Evolutionary conservation across 371 early-diverging fungal genomes (phyloP).

Genomic region (Chytridiales sp.): DNA sequence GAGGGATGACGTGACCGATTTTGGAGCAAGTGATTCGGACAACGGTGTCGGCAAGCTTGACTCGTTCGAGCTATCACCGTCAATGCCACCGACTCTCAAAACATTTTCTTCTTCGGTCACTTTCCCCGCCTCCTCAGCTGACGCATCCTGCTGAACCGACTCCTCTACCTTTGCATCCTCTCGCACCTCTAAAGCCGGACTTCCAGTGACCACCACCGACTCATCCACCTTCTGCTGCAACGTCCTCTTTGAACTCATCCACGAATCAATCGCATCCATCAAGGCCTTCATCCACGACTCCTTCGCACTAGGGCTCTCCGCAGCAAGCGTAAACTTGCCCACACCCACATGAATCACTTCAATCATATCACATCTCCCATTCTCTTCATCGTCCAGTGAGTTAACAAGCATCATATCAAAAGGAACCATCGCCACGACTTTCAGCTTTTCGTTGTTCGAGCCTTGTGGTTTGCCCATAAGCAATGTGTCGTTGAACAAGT

Average conservation of each 20-base stretch:
- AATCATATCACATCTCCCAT: conserved; percentile 24
- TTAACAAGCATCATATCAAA: conserved; percentile 48
- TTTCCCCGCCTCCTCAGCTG: background rate
- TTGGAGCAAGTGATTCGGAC: no score
- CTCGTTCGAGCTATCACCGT: no score
- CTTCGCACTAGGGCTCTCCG: conserved; percentile 22
- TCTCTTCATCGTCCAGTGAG: conserved; percentile 24
- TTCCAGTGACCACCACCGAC: background rate
- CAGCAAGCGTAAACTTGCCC: conserved; percentile 27
- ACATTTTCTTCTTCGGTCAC: background rate
- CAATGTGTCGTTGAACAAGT: conserved; percentile 53
- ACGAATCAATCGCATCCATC: conserved; percentile 33
- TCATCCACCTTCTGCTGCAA: background rate
- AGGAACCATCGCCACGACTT: conserved; percentile 45
- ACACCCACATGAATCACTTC: conserved; percentile 41
- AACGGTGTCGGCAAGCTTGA: no score
- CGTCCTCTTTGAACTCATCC: conserved; percentile 25
- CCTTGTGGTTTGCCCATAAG: conserved; percentile 39
- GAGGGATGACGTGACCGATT: no score
- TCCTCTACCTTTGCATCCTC: background rate
- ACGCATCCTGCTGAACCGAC: background rate
- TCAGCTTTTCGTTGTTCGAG: conserved; percentile 37
- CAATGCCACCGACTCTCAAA: background rate
- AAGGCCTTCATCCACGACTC: conserved; percentile 41
- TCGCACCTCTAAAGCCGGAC: background rate